Conservation (phyloP, 116 monocot genomes). For the Dioscorea cayenensis region DNA sequence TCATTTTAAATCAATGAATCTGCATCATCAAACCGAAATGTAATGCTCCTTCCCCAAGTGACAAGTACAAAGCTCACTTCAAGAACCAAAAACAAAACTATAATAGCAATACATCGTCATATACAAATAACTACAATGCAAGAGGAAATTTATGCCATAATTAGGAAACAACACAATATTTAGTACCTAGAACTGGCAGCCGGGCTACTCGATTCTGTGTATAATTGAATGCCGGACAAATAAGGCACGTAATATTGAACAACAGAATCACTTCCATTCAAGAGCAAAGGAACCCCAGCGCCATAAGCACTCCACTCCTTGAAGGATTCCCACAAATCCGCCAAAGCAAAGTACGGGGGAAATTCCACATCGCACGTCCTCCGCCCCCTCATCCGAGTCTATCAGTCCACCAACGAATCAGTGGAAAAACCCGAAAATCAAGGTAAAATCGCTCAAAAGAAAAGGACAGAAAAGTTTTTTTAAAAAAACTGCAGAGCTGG, state of each 20-base stretch:
- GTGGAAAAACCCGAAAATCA: not conserved
- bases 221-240: conserved; percentile 77
- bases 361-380: conserved; percentile 34
- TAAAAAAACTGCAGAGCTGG: not conserved
- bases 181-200: conserved; percentile 36
- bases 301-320: conserved; percentile 88
- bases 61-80: too few relatives aligned
- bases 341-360: conserved; percentile 39
- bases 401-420: not conserved
- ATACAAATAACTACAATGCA: not conserved
- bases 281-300: conserved; percentile 60
- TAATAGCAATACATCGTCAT: too few relatives aligned
- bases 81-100: too few relatives aligned
- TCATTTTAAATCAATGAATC: too few relatives aligned
- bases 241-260: conserved; percentile 87
- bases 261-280: conserved; percentile 45
- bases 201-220: conserved; percentile 23
- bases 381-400: conserved; percentile 47
- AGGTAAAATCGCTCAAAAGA: not conserved
- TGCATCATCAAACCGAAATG: too few relatives aligned
- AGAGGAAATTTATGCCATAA: not conserved
- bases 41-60: too few relatives aligned
- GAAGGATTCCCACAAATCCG: conserved; percentile 75
- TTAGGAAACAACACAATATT: not conserved
- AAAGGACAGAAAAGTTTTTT: not conserved